Evolutionary conservation across 1,284 basidiomycete species (phyloP), one percentile per base, ranked within the genome.

Genomic region (Mycena citricolor): DNA sequence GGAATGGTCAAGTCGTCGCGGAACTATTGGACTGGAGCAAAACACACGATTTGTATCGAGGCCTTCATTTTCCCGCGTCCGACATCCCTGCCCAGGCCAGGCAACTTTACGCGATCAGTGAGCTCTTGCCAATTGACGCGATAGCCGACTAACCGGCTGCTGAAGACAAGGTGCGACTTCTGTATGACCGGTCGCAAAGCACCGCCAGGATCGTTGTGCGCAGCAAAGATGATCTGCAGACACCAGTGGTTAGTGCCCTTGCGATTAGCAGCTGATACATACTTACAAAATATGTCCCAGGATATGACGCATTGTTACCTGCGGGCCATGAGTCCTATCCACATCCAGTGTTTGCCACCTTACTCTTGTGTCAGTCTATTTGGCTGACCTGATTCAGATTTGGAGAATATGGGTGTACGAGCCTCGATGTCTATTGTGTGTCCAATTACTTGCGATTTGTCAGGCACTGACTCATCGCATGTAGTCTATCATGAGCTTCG

Each of bases 231-330:
- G 90, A 94, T 62, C 70, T 94, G 6, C 76, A 84, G 29, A 66
- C 67, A 3, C 90, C 90, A 2, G 68, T 94, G 51, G 80, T 83
- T 58, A 36, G 65, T 62, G 5, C 32, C 39, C 14, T 14, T 20
- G 40, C 23, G 5, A 12, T 47, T 23, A 11, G 16, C 33, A 37
- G 4, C 42, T 24, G 26, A 23, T 36, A 42, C 12, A 41, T 22
- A 19, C 56, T 43, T 29, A 44, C 39, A 54, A 16, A 42, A 20
- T 23, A n/a, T 20, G 22, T 5, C 35, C 17, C 45, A 79, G 73
- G 82, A 94, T 61, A 92, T 94, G 90, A 92, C 90, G 0, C 86
- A 93, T 62, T 88, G 83, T 49, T 90, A 86, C 59, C 69, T 94
- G 11, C 80, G 90, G 13, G 89, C 90, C 2, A 94, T 94, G 90